Percentiles rank a stretch among this genome's conserved stretches.
Conservation (phyloP, 2,329 filamentous ascomycete genomes). For the Xylaria sp. region DNA sequence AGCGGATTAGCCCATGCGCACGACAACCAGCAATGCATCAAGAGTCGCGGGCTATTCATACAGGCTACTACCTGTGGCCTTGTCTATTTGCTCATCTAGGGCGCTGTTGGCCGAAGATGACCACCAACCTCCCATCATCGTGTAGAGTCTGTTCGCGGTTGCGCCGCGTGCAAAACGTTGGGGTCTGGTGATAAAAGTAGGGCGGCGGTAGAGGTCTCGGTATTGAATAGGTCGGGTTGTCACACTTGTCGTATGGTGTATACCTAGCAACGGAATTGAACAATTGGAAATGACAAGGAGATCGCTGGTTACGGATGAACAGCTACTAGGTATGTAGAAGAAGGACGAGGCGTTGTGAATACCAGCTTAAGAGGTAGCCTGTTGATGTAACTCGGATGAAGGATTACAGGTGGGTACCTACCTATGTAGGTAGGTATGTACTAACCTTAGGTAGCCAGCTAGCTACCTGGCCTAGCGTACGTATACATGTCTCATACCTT, state of each 20-base stretch:
- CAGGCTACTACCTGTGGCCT: constrained; percentile 93
- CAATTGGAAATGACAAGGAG: neutral
- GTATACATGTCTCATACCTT: neutral
- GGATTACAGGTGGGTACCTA: neutral
- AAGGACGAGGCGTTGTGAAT: constrained; percentile 26
- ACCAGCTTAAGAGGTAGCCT: constrained; percentile 27
- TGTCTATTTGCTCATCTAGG: constrained; percentile 96
- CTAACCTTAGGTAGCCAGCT: too few relatives aligned
- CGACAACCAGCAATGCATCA: constrained; percentile 7
- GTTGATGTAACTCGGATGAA: constrained; percentile 25
- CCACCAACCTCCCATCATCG: constrained; percentile 90
- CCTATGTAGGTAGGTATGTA: too few relatives aligned
- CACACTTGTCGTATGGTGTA: neutral
- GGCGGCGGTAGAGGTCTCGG: neutral
- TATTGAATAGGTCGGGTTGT: neutral
- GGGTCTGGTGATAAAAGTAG: neutral
- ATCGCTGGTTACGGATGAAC: neutral
- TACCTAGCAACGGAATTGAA: constrained; percentile 11
- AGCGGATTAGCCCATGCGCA: constrained; percentile 12
- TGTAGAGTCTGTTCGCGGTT: constrained; percentile 24
- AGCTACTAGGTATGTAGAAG: neutral
- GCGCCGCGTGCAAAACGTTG: constrained; percentile 11
- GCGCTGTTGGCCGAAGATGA: constrained; percentile 90
- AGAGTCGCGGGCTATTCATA: constrained; percentile 58
- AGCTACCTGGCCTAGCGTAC: neutral